Evolutionary conservation across 1,284 basidiomycete genomes (phyloP).

Genomic region (Crepidotus sp.): DNA sequence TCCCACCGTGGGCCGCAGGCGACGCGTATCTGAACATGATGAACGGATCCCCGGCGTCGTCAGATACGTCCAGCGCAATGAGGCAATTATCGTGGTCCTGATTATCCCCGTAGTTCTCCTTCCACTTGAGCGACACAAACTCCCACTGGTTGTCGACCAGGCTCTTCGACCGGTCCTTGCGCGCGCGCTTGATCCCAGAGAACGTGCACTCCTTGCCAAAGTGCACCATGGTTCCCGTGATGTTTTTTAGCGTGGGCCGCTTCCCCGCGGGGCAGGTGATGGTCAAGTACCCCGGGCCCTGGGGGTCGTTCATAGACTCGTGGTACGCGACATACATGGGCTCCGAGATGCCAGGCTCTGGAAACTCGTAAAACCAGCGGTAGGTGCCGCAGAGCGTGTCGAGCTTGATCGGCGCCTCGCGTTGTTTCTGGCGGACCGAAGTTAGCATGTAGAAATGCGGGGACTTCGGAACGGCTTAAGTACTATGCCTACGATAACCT

Average conservation of each 20-base stretch:
- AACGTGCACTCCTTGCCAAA: constrained; percentile 16
- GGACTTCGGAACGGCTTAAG: neutral
- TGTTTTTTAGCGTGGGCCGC: constrained; percentile 17
- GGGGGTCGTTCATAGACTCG: neutral
- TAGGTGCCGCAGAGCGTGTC: constrained; percentile 15
- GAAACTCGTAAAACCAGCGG: constrained; percentile 17
- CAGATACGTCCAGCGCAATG: constrained; percentile 13
- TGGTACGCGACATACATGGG: constrained; percentile 6
- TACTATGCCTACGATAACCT: constrained; percentile 18
- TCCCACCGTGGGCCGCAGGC: constrained; percentile 1
- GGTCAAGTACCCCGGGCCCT: constrained; percentile 12
- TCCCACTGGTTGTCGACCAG: constrained; percentile 16
- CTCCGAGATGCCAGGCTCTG: constrained; percentile 14
- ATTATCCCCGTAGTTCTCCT: constrained; percentile 11
- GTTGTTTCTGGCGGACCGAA: constrained; percentile 14
- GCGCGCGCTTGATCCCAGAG: constrained; percentile 16
- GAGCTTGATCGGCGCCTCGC: constrained; percentile 10
- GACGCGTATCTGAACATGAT: constrained; percentile 17
- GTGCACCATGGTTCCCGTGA: constrained; percentile 12
- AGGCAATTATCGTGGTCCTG: constrained; percentile 13
- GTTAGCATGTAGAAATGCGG: constrained; percentile 1
- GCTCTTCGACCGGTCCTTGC: constrained; percentile 10
- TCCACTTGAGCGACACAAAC: constrained; percentile 16
- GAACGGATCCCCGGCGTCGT: constrained; percentile 14
- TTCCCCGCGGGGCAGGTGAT: constrained; percentile 14